Base-by-base conservation (phyloP, 2,329 filamentous ascomycete species). In the Talaromyces atroroseus region DNA sequence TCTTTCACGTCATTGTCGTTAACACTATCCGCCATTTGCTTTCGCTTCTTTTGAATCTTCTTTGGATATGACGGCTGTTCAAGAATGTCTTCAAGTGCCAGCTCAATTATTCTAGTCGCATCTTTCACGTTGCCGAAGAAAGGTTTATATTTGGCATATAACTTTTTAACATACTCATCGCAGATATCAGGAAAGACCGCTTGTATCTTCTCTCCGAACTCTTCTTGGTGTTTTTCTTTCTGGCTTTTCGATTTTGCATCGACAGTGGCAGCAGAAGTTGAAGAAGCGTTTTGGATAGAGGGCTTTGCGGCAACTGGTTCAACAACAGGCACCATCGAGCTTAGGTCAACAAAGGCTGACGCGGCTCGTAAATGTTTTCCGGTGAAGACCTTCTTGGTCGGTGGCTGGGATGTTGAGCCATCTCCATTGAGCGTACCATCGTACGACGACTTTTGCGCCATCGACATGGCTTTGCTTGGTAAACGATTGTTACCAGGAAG, bases 161-260 rank as follows among this genome's bases (percentile, higher is more conserved):
- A 62, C 16, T 65, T 61, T 11, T 61, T 61, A 21, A 80, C 70
- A 61, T 77, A 72, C 11, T 72, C 64, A 21, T 66, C 70, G 54
- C 72, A 73, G 42, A 80, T 77, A 49, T 76, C 76, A 8, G 79
- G 79, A 54, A 81, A 80, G 8, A 80, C 61, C 11, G 66, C 64
- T 4, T 75, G 38, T 18, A 80, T 63, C n/a, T 67, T 64, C 8
- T 62, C 23, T 20, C 47, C 49, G 26, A 57, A 57, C 12, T 34
- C n/a, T 26, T 21, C 50, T 45, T 42, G 38, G 5, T 42, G 18
- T 12, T 44, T 20, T 8, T 46, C 38, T n/a, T 36, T 52, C 20
- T n/a, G 34, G 16, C 7, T 2, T 16, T n/a, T 49, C 24, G 34
- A 18, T 16, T 40, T 49, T 20, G 21, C 12, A 7, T 38, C 23